Base-by-base conservation (phyloP, 2,329 filamentous ascomycete genomes). In the Fusarium austroafricanum region DNA sequence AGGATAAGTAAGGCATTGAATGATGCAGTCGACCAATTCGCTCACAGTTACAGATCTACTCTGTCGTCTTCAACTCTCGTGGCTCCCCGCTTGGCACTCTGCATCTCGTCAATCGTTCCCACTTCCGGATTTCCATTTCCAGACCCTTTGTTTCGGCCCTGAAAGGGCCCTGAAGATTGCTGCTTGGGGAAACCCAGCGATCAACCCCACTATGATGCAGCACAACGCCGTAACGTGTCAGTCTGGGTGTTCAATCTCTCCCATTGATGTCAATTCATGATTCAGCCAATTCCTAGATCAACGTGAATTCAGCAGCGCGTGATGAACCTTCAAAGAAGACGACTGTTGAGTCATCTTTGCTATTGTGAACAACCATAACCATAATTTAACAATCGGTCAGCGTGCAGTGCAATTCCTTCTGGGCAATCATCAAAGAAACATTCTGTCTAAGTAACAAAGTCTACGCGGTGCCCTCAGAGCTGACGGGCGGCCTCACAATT, bases 101-200 rank as follows among this genome's bases (percentile, higher is more conserved):
- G 64, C 66, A 67, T 69, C 67, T 73, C 70, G 71, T 73, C 71
- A 73, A 73, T 73, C 70, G 66, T 71, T 67, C 70, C 71, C 68
- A 56, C 71, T 68, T 64, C 68, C 55, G 62, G 68, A 69, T 65
- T 70, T 46, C 56, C 49, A 71, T 65, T 62, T 55, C 65, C 39
- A 69, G 68, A 71, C 68, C 68, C 56, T 71, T 67, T 68, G 64
- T 68, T 71, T 71, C 55, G 54, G 53, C 42, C 54, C 40, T 66
- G 50, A 44, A 29, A 64, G 45, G 52, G 62, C 39, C 59, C 59
- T 65, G 52, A 55, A 52, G n/a, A 37, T 39, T 65, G 23, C 62
- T 66, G 26, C 31, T 60, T 64, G 55, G 44, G 49, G 53, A 65
- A 61, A 55, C 29, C 35, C 49, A 59, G 38, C 29, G 55, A 66